phyloP scores from a whole-genome alignment of 805 yeast species.

The Hanseniaspora valbyensis region DNA sequence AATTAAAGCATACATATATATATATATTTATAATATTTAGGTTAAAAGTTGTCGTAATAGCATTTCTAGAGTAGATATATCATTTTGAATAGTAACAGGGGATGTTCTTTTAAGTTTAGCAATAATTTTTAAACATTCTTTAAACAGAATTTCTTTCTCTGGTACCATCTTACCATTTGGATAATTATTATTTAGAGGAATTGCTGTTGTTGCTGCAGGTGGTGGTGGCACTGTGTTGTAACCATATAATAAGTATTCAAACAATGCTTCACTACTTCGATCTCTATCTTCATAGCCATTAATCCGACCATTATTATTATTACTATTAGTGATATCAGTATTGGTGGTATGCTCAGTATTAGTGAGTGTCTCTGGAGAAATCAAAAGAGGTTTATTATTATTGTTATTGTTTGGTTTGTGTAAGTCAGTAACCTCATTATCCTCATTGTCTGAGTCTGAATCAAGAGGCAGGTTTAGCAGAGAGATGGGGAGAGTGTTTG shows the following conservation, averaged over 20 bases:
- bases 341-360: too few relatives aligned
- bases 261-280: neutral
- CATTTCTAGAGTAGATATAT: neutral
- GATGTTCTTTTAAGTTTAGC: neutral
- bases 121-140: neutral
- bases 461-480: neutral
- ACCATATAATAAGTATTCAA: slow-evolving; percentile 11
- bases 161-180: neutral
- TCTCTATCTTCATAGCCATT: neutral
- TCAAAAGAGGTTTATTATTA: too few relatives aligned
- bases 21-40: neutral
- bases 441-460: neutral
- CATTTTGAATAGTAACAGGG: neutral
- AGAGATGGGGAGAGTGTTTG: neutral
- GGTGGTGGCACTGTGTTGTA: neutral
- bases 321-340: too few relatives aligned
- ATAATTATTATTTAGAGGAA: neutral
- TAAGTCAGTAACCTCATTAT: neutral
- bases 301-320: too few relatives aligned
- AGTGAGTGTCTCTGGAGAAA: too few relatives aligned
- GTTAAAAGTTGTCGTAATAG: neutral
- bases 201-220: neutral
- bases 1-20: neutral
- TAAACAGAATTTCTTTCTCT: neutral
- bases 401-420: neutral